Percentiles rank a stretch among this genome's conserved stretches.
Evolutionary conservation across 805 yeast genomes (phyloP).

Genomic region (Candida patagonica): DNA sequence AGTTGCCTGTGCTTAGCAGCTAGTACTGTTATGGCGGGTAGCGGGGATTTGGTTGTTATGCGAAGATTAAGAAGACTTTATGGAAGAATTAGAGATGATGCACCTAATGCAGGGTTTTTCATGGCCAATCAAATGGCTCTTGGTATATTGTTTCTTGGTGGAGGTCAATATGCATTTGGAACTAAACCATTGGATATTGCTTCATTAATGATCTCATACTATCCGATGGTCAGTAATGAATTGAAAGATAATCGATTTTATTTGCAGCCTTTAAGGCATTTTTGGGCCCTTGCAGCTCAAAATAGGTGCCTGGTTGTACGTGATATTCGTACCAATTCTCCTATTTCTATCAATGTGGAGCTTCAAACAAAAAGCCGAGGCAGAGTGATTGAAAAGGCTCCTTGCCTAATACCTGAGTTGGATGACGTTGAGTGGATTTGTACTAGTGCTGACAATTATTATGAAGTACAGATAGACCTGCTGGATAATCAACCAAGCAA

Average conservation of each 20-base stretch:
- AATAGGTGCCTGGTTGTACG: slow-evolving; percentile 72
- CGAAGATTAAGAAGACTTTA: slow-evolving; percentile 64
- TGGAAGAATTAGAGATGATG: slow-evolving; percentile 28
- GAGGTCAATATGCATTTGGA: slow-evolving; percentile 80
- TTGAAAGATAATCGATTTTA: slow-evolving; percentile 45
- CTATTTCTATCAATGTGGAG: slow-evolving; percentile 40
- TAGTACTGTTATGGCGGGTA: slow-evolving; percentile 78
- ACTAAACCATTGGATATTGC: slow-evolving; percentile 58
- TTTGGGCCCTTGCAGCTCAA: slow-evolving; percentile 82
- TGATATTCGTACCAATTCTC: slow-evolving; percentile 52
- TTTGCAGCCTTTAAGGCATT: slow-evolving; percentile 76
- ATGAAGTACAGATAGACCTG: slow-evolving; percentile 42
- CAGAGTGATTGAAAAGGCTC: slow-evolving; percentile 47
- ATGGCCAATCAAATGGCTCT: slow-evolving; percentile 73
- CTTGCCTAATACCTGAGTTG: slow-evolving; percentile 60
- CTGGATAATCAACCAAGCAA: slow-evolving; percentile 7
- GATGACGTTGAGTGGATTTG: slow-evolving; percentile 39
- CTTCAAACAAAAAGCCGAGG: slow-evolving; percentile 28
- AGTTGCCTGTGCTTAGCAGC: slow-evolving; percentile 53
- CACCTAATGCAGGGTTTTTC: slow-evolving; percentile 45
- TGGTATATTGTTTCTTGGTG: slow-evolving; percentile 84
- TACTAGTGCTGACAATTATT: slow-evolving; percentile 41
- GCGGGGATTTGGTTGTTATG: slow-evolving; percentile 76
- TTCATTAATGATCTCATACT: slow-evolving; percentile 59
- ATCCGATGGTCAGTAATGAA: slow-evolving; percentile 55